Conservation (phyloP, 2,329 filamentous ascomycete genomes). For the Claviceps sp. region DNA sequence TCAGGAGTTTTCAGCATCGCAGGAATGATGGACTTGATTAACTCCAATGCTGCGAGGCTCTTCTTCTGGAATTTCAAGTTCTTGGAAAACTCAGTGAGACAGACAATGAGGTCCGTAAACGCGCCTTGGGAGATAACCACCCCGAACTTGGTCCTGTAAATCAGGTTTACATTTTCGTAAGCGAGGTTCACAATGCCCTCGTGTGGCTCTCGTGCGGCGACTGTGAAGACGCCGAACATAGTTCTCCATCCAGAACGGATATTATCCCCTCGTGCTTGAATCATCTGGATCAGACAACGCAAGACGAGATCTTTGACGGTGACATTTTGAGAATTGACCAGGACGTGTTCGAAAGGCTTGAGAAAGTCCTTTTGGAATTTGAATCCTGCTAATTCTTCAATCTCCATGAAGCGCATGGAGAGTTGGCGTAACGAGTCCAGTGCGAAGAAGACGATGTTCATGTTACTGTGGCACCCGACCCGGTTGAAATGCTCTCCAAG, state of each 20-base stretch:
- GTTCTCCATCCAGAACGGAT: slow-evolving; percentile 97
- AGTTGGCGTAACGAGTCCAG: slow-evolving; percentile 89
- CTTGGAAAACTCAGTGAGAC: slow-evolving; percentile 96
- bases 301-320: slow-evolving; percentile 96
- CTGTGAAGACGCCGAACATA: slow-evolving; percentile 98
- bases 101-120: slow-evolving; percentile 92
- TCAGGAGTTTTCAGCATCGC: slow-evolving; percentile 94
- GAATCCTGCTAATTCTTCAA: slow-evolving; percentile 94
- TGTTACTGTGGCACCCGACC: slow-evolving; percentile 92
- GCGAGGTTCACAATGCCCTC: slow-evolving; percentile 94
- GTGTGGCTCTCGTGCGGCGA: slow-evolving; percentile 83
- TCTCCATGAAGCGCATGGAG: slow-evolving; percentile 98
- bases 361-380: slow-evolving; percentile 99
- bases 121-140: slow-evolving; percentile 93
- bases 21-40: slow-evolving; percentile 82
- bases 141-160: slow-evolving; percentile 91
- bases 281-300: slow-evolving; percentile 96
- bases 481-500: slow-evolving; percentile 98
- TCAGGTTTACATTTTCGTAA: slow-evolving; percentile 90
- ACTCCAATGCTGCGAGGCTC: slow-evolving; percentile 88
- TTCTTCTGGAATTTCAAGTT: slow-evolving; percentile 99
- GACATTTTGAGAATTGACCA: slow-evolving; percentile 81
- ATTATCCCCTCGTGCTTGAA: slow-evolving; percentile 89
- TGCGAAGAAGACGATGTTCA: slow-evolving; percentile 92
- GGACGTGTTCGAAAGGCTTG: slow-evolving; percentile 95